Evolutionary conservation across 371 early-diverging fungal genomes (phyloP), one percentile per base, ranked within the genome.

Genomic region (Circinella minor): DNA sequence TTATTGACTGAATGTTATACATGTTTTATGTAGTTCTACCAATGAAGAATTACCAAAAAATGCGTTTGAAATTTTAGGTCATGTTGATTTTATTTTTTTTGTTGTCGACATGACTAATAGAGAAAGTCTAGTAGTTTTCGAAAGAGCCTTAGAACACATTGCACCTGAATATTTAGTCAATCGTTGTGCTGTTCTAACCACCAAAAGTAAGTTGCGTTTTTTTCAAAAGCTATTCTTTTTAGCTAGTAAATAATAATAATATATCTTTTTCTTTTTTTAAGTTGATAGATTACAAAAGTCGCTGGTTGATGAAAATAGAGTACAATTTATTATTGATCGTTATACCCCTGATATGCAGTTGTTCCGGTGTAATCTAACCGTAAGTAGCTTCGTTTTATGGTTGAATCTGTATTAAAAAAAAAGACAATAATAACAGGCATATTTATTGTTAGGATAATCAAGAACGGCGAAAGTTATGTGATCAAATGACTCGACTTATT

Each of bases 81-180:
- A 67, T 17, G 55, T 71, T 4, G 81, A 82, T 46, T 79, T 60
- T 57, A 51, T 79, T 0, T 20, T 82, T n/a, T 49, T 79, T 17
- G 20, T 77, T 34, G 73, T 79, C 17, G 82, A 82, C 48, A 73
- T 77, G 73, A 77, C 78, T 0, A 76, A 77, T 36, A 18, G 49
- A 3, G 20, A 65, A 8, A 77, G 80, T 51, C 27, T 77, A 17
- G 6, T 34, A 1, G 39, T 72, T 9, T 47, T 79, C 1, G 49
- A 70, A 6, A 17, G 66, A 46, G 10, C 68, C 9, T 55, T 79
- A 4, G 39, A 73, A 20, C 54, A 48, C 3, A 59, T 77, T 4
- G 51, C 67, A 57, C 55, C 74, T 14, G 60, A 62, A 4, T 78
- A 71, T 64, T 47, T 79, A n/a, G 36, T 64, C 3, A 63, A 64